These are phyloP conservation scores for Rubia yunnanensis DNA, from an alignment of 257 asterid genomes.

Conservation along the genomic window DNA sequence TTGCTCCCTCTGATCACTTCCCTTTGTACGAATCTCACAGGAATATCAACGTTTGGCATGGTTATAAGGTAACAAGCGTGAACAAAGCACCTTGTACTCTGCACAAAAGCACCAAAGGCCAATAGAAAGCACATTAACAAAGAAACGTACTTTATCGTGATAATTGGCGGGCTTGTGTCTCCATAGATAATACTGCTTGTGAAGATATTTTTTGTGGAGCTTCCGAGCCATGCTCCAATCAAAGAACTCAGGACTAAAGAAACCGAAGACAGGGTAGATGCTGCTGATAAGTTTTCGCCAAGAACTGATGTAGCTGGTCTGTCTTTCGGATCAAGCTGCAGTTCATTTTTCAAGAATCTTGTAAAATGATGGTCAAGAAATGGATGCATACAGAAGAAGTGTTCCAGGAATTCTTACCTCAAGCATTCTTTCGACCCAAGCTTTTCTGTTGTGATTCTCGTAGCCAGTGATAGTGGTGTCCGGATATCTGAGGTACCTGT, in stretches of 20 bases:
- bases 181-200: conserved; percentile 40
- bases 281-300: conserved; percentile 35
- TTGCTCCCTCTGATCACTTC: conserved; percentile 50
- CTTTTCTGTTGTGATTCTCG: conserved; percentile 50
- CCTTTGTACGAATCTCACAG: conserved; percentile 19
- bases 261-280: conserved; percentile 41
- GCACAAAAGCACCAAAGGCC: conserved; percentile 51
- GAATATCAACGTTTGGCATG: conserved; percentile 46
- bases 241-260: conserved; percentile 41
- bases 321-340: conserved; percentile 37
- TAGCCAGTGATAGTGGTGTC: conserved; percentile 41
- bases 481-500: conserved; percentile 38
- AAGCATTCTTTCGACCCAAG: conserved; percentile 50
- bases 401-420: conserved; percentile 26
- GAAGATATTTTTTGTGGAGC: conserved; percentile 29
- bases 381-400: neutral
- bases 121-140: conserved; percentile 47
- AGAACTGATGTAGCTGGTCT: conserved; percentile 41
- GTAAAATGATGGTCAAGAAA: neutral
- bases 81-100: conserved; percentile 36
- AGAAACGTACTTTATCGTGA: conserved; percentile 40
- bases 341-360: neutral
- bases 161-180: conserved; percentile 25
- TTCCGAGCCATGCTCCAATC: conserved; percentile 60
- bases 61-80: conserved; percentile 52